Conservation (phyloP, 2,329 filamentous ascomycete species). For the Aspergillus brasiliensis region DNA sequence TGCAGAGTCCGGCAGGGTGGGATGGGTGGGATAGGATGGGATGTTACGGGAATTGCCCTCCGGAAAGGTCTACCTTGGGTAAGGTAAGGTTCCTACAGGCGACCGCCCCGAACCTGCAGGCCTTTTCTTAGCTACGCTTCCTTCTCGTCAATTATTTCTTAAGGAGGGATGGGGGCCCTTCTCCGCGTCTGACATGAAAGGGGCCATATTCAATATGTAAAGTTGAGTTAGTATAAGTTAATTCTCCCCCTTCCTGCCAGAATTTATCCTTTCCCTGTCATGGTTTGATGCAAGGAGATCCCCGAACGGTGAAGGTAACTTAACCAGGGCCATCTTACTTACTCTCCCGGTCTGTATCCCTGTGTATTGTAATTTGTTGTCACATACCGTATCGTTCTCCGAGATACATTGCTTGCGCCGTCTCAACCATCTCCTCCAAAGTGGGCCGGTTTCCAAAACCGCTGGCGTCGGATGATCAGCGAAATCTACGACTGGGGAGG, state of each 20-base stretch:
- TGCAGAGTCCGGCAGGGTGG: slow-evolving; percentile 22
- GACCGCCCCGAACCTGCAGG: background rate
- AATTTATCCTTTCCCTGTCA: background rate
- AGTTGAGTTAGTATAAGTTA: background rate
- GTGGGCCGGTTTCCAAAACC: slow-evolving; percentile 18
- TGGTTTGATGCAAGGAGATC: slow-evolving; percentile 1
- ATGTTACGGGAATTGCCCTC: background rate
- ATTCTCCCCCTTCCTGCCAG: background rate
- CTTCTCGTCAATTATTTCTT: background rate
- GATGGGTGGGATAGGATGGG: slow-evolving; percentile 1
- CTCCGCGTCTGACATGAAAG: background rate
- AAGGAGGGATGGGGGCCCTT: too few species aligned
- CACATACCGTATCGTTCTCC: background rate
- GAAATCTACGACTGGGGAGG: slow-evolving; percentile 19
- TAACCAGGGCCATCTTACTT: background rate
- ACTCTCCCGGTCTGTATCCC: background rate
- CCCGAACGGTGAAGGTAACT: background rate
- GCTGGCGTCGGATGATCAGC: slow-evolving; percentile 30
- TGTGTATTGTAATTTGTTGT: background rate
- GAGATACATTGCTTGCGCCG: background rate
- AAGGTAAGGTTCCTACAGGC: background rate
- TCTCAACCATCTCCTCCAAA: slow-evolving; percentile 4
- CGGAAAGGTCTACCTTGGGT: background rate
- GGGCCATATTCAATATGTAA: background rate
- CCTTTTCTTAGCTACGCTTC: background rate